Conservation (phyloP, 495 filamentous ascomycete genomes). For the Aspergillus conjunctus region DNA sequence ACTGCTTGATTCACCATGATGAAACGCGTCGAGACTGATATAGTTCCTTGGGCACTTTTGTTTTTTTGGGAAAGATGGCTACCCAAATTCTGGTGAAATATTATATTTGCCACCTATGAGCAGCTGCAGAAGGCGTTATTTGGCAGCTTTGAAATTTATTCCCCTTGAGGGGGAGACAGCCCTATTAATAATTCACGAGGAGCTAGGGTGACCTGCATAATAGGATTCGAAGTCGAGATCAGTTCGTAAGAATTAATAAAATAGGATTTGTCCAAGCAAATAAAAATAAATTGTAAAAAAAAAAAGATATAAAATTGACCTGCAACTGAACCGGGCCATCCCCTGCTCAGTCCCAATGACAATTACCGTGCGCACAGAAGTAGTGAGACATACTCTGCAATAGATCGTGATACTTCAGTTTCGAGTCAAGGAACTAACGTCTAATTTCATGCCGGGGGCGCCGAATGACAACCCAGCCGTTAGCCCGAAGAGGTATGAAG, state of each 20-base stretch:
- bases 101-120: too few species aligned
- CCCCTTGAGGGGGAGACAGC: background rate
- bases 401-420: constrained; percentile 22
- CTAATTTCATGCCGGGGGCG: constrained; percentile 19
- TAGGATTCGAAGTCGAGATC: background rate
- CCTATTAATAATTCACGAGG: constrained; percentile 1
- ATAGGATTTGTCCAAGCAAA: background rate
- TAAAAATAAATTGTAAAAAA: constrained; percentile 12
- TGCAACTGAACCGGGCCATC: constrained; percentile 22
- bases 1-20: constrained; percentile 29
- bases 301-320: constrained; percentile 1
- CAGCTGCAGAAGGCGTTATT: too few species aligned
- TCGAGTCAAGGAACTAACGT: constrained; percentile 24
- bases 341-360: constrained; percentile 23
- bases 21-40: background rate
- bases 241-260: background rate
- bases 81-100: too few species aligned
- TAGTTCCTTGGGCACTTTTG: background rate
- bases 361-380: constrained; percentile 15
- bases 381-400: constrained; percentile 18
- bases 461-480: constrained; percentile 26
- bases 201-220: background rate
- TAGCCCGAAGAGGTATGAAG: constrained; percentile 13
- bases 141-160: too few species aligned
- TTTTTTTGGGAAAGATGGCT: background rate